Percentiles rank a stretch among this genome's conserved stretches.
Evolutionary conservation across 208 protist genomes (phyloP).

Genomic region (Ichthyophonus hoferi): DNA sequence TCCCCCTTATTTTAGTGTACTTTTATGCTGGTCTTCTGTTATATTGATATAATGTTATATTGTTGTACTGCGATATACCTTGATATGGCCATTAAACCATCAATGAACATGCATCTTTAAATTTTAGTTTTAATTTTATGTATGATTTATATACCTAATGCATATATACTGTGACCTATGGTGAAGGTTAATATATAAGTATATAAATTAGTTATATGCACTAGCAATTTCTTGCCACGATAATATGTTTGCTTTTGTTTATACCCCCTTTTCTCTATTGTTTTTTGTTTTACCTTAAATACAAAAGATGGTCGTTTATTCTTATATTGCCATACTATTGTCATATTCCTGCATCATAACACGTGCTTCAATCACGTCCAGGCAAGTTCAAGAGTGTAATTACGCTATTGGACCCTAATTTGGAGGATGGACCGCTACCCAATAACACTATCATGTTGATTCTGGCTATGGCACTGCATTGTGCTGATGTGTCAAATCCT

Average conservation of each 20-base stretch:
- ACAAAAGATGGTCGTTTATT: too few relatives aligned
- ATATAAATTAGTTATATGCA: not conserved
- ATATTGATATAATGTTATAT: not conserved
- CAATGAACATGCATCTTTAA: not conserved
- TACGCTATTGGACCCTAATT: not conserved
- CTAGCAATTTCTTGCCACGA: not conserved
- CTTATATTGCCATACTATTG: too few relatives aligned
- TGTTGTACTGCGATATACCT: not conserved
- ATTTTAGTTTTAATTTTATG: not conserved
- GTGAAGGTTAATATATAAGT: not conserved
- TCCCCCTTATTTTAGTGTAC: not conserved
- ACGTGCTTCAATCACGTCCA: not conserved
- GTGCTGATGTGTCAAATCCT: constrained; percentile 33
- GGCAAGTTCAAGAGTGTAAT: constrained; percentile 26
- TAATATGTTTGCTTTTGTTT: not conserved
- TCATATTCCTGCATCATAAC: not conserved
- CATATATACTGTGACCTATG: too few relatives aligned
- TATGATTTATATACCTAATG: not conserved
- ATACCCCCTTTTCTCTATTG: not conserved
- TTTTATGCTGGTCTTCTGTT: not conserved
- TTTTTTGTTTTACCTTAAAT: not conserved
- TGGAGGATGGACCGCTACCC: not conserved
- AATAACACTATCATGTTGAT: constrained; percentile 38
- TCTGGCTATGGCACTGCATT: constrained; percentile 40
- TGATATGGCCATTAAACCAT: not conserved